Base-by-base conservation (phyloP, 73 alveolate species). In the Urostyla sp. region DNA sequence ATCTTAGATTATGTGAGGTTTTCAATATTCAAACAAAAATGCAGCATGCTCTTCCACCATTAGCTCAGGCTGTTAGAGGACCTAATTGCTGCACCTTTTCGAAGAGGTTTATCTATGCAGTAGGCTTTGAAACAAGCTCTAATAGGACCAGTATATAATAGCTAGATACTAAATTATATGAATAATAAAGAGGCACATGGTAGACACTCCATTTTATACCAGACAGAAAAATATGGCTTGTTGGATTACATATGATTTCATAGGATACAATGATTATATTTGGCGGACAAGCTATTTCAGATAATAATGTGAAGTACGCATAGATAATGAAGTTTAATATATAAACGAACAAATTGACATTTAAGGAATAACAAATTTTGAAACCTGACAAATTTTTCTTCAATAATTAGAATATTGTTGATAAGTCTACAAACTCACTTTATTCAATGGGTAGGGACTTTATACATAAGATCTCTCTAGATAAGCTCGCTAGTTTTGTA, bases 381-480 rank as follows among this genome's bases (percentile, higher is more conserved):
- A 59, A 59, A 32, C 57, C 77, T 31, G 77, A 59, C 34, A 59
- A 59, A 23, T 59, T 59, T 32, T 59, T 59, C 77, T 59, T 59
- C 20, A 59, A 59, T 34, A 59, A 59, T 59, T 32, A 59, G 44
- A 59, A 59, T 21, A 59, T 59, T 5, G 23, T 28, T 18, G 77
- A 59, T 20, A 59, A 37, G 57, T 52, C 28, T 6, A 34, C 77
- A 8, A 59, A 59, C 59, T 59, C 57, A 5, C 26, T 59, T 8
- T 59, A 59, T 32, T 59, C 77, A 59, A 59, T 59, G 77, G 77
- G 77, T 13, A 59, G 77, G 34, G 77, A 59, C 28, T 59, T 34
- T 31, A 59, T 59, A 20, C 77, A 59, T 31, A 59, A 59, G 28
- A 59, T 59, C 34, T 59, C 77, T n/a, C 58, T 59, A 13, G 77